Conservation (phyloP, 495 filamentous ascomycete genomes). For the Talaromyces thailandensis region DNA sequence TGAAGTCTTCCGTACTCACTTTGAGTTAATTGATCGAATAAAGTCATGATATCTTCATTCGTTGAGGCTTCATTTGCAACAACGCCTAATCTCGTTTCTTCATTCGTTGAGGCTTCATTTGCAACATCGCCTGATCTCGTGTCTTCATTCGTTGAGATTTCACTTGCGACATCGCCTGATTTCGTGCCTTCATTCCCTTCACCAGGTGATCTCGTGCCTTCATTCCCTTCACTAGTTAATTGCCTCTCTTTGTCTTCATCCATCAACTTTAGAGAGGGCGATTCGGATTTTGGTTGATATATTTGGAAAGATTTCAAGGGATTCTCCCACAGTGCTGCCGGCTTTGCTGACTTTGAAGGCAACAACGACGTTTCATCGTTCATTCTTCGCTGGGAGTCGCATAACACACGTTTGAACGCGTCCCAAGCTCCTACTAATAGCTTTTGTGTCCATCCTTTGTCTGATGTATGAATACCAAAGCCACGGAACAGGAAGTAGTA, state of each 20-base stretch:
- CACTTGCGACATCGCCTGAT: background rate
- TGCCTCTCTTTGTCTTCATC: background rate
- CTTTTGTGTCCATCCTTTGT: conserved; percentile 46
- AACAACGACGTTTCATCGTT: background rate
- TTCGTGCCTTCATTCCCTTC: background rate
- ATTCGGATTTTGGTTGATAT: background rate
- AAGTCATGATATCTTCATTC: background rate
- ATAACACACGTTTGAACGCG: conserved; percentile 41
- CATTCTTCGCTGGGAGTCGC: conserved; percentile 32
- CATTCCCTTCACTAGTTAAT: background rate
- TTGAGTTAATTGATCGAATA: background rate
- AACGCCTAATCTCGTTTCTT: too few relatives aligned
- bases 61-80: background rate
- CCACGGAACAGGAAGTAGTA: conserved; percentile 56
- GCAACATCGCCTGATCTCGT: too few relatives aligned
- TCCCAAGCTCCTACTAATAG: conserved; percentile 39
- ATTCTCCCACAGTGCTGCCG: conserved; percentile 24
- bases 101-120: background rate
- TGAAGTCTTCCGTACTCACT: background rate
- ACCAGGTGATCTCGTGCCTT: too few relatives aligned
- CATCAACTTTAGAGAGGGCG: background rate
- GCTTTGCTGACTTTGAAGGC: background rate
- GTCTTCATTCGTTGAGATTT: background rate
- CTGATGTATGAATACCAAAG: conserved; percentile 44
- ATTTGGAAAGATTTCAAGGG: conserved; percentile 12